phyloP scores from a whole-genome alignment of 1,284 basidiomycete species.

The Ustilago nuda region DNA sequence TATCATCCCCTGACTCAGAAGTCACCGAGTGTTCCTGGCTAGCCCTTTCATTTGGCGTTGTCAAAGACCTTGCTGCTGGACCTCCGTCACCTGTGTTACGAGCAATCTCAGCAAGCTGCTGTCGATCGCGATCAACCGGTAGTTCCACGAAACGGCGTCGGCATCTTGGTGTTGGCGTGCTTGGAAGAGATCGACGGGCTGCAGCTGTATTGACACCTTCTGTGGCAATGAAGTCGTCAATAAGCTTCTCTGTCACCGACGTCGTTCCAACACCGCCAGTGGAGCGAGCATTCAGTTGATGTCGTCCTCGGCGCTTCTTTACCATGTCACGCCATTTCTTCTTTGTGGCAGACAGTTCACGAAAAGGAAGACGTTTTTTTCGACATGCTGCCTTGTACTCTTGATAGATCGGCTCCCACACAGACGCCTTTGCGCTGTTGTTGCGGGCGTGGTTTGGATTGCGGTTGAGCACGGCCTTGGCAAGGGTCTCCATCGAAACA shows the following conservation, averaged over 20 bases:
- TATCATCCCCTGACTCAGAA: neutral
- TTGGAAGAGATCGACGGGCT: neutral
- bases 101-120: slow-evolving; percentile 1
- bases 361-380: too few species aligned
- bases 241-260: neutral
- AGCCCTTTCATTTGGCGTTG: neutral
- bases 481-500: too few species aligned
- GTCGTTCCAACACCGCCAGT: neutral
- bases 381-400: too few species aligned
- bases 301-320: too few species aligned
- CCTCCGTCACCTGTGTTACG: neutral
- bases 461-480: too few species aligned
- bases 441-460: too few species aligned
- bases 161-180: neutral
- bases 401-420: too few species aligned
- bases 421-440: too few species aligned
- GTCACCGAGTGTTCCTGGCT: neutral
- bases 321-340: too few species aligned
- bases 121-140: neutral
- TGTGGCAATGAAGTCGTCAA: neutral
- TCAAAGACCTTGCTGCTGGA: neutral
- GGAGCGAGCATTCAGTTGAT: neutral
- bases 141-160: too few species aligned
- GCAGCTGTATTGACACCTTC: neutral
- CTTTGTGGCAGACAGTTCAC: too few species aligned